Evolutionary conservation across 495 filamentous ascomycete species (phyloP).

Genomic region (Friedmanniomyces simplex): DNA sequence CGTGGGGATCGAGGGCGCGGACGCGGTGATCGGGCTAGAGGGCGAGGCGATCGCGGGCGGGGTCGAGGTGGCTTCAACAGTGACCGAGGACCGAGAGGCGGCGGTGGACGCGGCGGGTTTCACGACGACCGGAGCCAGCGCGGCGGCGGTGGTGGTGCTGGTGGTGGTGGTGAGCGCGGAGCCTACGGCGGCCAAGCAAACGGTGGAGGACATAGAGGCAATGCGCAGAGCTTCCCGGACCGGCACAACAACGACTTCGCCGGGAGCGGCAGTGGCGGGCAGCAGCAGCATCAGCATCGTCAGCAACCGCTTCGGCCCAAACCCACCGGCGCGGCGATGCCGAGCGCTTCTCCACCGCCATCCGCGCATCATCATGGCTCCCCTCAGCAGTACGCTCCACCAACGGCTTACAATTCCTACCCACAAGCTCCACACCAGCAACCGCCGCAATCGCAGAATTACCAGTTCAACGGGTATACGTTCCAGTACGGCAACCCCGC

Average conservation of each 20-base stretch:
- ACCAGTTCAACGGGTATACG: conserved; percentile 19
- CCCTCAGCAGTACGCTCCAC: neutral
- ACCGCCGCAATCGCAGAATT: conserved; percentile 1
- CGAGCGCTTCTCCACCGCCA: neutral
- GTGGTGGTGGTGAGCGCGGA: neutral
- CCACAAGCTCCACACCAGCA: neutral
- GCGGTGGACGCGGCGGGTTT: neutral
- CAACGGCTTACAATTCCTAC: neutral
- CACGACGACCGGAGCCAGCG: conserved; percentile 8
- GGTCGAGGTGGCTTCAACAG: neutral
- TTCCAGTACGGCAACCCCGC: conserved; percentile 15
- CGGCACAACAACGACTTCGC: conserved; percentile 13
- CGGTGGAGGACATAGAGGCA: conserved; percentile 2
- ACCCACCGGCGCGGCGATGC: neutral
- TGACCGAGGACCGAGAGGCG: neutral
- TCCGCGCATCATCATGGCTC: neutral
- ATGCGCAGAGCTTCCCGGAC: conserved; percentile 20
- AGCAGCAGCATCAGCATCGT: neutral
- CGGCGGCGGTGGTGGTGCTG: neutral
- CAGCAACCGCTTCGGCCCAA: conserved; percentile 3
- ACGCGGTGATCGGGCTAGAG: conserved; percentile 39
- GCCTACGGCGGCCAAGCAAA: neutral
- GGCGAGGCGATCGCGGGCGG: conserved; percentile 26
- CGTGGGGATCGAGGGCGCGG: conserved; percentile 36
- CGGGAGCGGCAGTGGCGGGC: neutral